Evolutionary conservation across 2,329 filamentous ascomycete species (phyloP).

Genomic region (Hymenoscyphus albidus): DNA sequence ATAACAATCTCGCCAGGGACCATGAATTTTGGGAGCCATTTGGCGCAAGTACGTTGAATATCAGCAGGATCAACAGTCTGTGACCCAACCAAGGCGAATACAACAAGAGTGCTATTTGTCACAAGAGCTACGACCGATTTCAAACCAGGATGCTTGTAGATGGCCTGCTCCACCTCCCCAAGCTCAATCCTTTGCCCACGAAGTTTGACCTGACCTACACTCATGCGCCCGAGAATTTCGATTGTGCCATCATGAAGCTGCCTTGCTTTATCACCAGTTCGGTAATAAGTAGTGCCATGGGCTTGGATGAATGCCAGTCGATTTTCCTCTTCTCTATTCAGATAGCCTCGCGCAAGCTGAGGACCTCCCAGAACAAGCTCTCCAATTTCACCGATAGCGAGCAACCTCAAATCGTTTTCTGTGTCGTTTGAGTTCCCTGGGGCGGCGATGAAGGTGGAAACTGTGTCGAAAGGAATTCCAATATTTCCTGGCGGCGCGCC

Average conservation of each 20-base stretch:
- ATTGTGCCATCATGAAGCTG: slow-evolving; percentile 64
- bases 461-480: slow-evolving; percentile 74
- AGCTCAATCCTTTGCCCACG: slow-evolving; percentile 80
- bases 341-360: slow-evolving; percentile 76
- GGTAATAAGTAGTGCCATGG: slow-evolving; percentile 64
- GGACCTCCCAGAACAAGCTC: slow-evolving; percentile 78
- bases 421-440: slow-evolving; percentile 19
- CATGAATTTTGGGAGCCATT: slow-evolving; percentile 83
- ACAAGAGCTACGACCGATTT: slow-evolving; percentile 65
- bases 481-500: slow-evolving; percentile 63
- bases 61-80: slow-evolving; percentile 36
- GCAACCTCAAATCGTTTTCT: slow-evolving; percentile 24
- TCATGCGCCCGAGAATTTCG: slow-evolving; percentile 80
- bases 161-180: slow-evolving; percentile 71
- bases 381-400: slow-evolving; percentile 34
- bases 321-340: slow-evolving; percentile 78
- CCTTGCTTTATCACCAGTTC: slow-evolving; percentile 79
- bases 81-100: slow-evolving; percentile 52
- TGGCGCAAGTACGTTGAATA: slow-evolving; percentile 58
- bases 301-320: slow-evolving; percentile 65
- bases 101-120: slow-evolving; percentile 64
- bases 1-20: slow-evolving; percentile 69
- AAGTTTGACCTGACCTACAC: slow-evolving; percentile 79
- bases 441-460: slow-evolving; percentile 41
- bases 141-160: slow-evolving; percentile 57